A percentile compares a stretch with the other conserved stretches of the same genome.
Evolutionary conservation across 805 yeast species (phyloP).

Genomic region (Candida caryicola): DNA sequence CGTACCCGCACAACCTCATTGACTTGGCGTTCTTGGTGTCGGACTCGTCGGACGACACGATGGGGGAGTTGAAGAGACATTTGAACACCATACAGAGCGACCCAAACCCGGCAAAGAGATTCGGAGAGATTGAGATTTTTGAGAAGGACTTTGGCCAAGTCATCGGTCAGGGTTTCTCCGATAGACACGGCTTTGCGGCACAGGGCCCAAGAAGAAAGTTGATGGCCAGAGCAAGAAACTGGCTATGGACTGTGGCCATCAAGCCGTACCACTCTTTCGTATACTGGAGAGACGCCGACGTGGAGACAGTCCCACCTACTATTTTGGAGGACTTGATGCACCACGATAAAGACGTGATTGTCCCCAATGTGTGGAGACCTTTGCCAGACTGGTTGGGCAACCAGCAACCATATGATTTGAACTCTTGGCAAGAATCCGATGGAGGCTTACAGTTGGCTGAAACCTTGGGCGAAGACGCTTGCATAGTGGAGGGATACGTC

Average conservation of each 20-base stretch:
- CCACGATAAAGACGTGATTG: slow-evolving; percentile 87
- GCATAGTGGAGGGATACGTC: slow-evolving; percentile 94
- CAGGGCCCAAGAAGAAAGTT: slow-evolving; percentile 93
- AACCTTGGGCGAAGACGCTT: slow-evolving; percentile 84
- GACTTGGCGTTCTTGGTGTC: slow-evolving; percentile 84
- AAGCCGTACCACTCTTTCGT: slow-evolving; percentile 94
- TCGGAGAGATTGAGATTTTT: slow-evolving; percentile 82
- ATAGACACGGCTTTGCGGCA: slow-evolving; percentile 92
- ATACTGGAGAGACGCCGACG: slow-evolving; percentile 97
- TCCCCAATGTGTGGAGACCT: slow-evolving; percentile 93
- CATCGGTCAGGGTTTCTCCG: slow-evolving; percentile 89
- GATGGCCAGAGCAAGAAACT: slow-evolving; percentile 94
- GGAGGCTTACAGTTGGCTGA: slow-evolving; percentile 79
- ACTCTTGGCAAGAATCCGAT: slow-evolving; percentile 83
- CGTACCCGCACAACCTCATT: slow-evolving; percentile 83
- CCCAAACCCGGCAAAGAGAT: slow-evolving; percentile 57
- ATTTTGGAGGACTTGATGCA: slow-evolving; percentile 90
- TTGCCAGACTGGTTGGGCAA: slow-evolving; percentile 82
- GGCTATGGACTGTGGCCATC: slow-evolving; percentile 84
- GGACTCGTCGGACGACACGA: slow-evolving; percentile 86
- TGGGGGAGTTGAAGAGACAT: slow-evolving; percentile 60
- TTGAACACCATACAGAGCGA: slow-evolving; percentile 64
- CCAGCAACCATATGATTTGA: slow-evolving; percentile 81
- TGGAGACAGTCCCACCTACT: slow-evolving; percentile 84
- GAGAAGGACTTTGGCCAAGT: slow-evolving; percentile 93